phyloP scores from a whole-genome alignment of 164 flowering plant genomes.

The Euptelea pleiosperma region DNA sequence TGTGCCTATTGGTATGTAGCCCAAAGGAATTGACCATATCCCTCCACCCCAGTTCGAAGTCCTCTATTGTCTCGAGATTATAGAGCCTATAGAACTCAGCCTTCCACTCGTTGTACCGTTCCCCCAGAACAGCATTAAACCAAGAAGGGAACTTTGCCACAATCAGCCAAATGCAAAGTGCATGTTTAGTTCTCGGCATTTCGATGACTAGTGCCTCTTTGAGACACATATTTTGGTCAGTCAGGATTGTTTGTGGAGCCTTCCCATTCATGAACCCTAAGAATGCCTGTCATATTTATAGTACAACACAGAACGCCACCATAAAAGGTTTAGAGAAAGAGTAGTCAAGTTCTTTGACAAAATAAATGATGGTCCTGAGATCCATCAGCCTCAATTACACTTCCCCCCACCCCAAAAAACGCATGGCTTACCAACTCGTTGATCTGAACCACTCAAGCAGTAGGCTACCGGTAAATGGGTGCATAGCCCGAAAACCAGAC shows the following conservation, averaged over 20 bases:
- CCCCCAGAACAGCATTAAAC: conserved; percentile 89
- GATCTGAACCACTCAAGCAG: conserved; percentile 11
- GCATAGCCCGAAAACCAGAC: conserved; percentile 3
- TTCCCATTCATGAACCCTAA: conserved; percentile 83
- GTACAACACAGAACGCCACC: conserved; percentile 9
- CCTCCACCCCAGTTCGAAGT: conserved; percentile 87
- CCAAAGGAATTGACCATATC: conserved; percentile 76
- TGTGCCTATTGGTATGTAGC: conserved; percentile 73
- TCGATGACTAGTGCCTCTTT: conserved; percentile 82
- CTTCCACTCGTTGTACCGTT: conserved; percentile 93
- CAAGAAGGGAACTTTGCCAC: conserved; percentile 96
- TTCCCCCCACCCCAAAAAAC: neutral
- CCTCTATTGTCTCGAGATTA: conserved; percentile 72
- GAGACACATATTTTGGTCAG: conserved; percentile 83
- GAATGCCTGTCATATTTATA: conserved; percentile 49
- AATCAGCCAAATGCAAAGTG: conserved; percentile 91
- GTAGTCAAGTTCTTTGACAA: neutral
- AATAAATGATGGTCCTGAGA: neutral
- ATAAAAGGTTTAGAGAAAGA: neutral
- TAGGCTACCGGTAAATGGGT: neutral
- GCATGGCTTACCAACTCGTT: neutral
- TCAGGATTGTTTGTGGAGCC: conserved; percentile 83
- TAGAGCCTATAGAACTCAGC: conserved; percentile 77
- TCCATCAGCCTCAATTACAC: neutral
- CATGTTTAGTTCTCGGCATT: conserved; percentile 78